phyloP scores from a whole-genome alignment of 1,284 basidiomycete species.

The Moesziomyces parantarcticus region DNA sequence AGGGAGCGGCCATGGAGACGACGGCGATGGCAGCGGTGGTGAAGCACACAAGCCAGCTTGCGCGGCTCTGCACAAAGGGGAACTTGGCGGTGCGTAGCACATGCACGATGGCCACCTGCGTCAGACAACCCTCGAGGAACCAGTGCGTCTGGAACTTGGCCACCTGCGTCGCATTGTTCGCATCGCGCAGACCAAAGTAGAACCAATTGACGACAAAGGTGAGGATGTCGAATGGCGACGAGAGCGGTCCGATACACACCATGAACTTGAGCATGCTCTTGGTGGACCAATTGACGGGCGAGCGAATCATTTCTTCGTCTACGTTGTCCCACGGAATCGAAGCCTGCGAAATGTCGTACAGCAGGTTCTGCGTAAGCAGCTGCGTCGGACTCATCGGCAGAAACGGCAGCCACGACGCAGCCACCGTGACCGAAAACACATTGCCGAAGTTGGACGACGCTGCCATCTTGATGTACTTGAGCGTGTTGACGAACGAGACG shows the following conservation, averaged over 20 bases:
- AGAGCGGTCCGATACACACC: neutral
- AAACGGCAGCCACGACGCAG: neutral
- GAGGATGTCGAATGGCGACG: neutral
- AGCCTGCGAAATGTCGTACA: neutral
- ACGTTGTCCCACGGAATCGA: neutral
- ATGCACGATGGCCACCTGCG: neutral
- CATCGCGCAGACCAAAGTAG: neutral
- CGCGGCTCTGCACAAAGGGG: neutral
- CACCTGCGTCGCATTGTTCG: neutral
- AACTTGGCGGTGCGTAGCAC: neutral
- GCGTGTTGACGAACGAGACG: neutral
- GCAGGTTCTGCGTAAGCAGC: neutral
- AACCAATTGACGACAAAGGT: neutral
- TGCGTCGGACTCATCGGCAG: neutral
- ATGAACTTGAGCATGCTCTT: neutral
- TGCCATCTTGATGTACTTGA: neutral
- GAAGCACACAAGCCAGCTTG: neutral
- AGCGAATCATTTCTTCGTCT: neutral
- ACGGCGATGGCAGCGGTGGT: neutral
- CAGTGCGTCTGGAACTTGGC: neutral
- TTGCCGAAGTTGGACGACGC: neutral
- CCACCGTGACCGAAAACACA: neutral
- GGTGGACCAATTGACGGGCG: neutral
- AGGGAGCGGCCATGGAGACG: neutral
- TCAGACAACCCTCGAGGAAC: neutral